Base-by-base conservation (phyloP, 169 alveolate genomes). In the Cryptosporidium andersoni region DNA sequence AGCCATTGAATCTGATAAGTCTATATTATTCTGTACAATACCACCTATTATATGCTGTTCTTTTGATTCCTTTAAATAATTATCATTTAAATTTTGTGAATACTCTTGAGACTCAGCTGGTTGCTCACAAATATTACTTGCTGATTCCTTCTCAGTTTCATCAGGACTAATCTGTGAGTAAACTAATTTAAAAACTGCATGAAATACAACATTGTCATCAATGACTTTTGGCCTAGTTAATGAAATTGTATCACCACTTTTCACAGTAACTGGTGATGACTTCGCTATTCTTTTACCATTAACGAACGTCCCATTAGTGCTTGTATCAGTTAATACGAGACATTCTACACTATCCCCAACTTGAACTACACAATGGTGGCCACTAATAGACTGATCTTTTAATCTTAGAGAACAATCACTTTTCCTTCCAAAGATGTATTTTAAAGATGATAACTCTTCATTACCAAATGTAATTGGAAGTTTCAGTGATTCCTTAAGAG, bases 341-440 rank as follows among this genome's bases (percentile, higher is more conserved):
- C 68, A 66, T 42, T 62, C 39, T 4, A n/a, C 11, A 34, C 53
- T 12, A 52, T 16, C 48, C 34, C 60, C 85, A 12, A 56, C 25
- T 2, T 74, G 67, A 16, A 74, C 40, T 47, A 68, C 43, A 34
- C 85, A 74, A 47, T 74, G 85, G 12, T 74, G 85, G 7, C 85
- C 85, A 60, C 85, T 74, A 8, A 74, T 74, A 2, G 85, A 74
- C 34, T 74, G 85, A 42, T 74, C 85, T 55, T 74, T 74, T 16
- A 74, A 64, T 62, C 68, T 55, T 3, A 74, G 55, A 8, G 85
- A 74, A n/a, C 85, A 74, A 74, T 74, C 85, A 12, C 64, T 68
- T 42, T 74, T 74, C 51, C 85, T 74, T 16, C 85, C 85, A 43
- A 74, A 74, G 42, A 74, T 49, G 51, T 45, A 74, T 55, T 74